A percentile compares a stretch with the other conserved stretches of the same genome.
Conservation (phyloP, 345 rosid genomes). For the Acer negundo region DNA sequence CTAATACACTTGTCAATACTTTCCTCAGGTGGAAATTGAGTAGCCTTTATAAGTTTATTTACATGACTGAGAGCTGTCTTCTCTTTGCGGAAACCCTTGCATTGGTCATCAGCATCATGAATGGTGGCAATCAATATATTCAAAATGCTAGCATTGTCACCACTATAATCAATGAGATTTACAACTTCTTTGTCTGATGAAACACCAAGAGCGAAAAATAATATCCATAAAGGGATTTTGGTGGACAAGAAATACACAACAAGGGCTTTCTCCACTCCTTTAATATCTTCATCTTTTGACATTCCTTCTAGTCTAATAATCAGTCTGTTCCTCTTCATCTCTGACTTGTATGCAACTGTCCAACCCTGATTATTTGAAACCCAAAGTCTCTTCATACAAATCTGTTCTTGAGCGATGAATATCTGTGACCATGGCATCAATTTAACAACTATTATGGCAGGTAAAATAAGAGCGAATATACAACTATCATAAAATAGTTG, state of each 20-base stretch:
- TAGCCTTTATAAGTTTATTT: constrained; percentile 38
- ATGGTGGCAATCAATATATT: constrained; percentile 68
- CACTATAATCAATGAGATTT: constrained; percentile 56
- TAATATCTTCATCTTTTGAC: constrained; percentile 44
- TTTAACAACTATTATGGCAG: not conserved
- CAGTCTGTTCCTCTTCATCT: constrained; percentile 63
- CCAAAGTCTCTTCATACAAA: constrained; percentile 81
- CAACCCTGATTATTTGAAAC: constrained; percentile 57
- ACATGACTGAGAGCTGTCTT: constrained; percentile 46
- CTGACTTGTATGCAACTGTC: constrained; percentile 70
- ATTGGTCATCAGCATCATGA: constrained; percentile 64
- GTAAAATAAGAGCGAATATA: not conserved
- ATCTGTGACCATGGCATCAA: constrained; percentile 46
- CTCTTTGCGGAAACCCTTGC: constrained; percentile 50
- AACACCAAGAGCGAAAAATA: constrained; percentile 85
- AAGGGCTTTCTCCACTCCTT: constrained; percentile 68
- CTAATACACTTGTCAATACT: constrained; percentile 56
- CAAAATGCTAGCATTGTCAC: constrained; percentile 51
- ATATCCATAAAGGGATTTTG: constrained; percentile 76
- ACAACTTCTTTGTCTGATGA: constrained; percentile 70
- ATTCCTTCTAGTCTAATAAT: constrained; percentile 54
- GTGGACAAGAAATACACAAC: constrained; percentile 74
- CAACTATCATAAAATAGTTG: not conserved
- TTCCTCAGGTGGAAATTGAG: constrained; percentile 79
- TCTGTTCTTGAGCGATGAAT: constrained; percentile 88